Evolutionary conservation across 768 basidiomycete genomes (phyloP).

Genomic region (Pleurotus sapidus): DNA sequence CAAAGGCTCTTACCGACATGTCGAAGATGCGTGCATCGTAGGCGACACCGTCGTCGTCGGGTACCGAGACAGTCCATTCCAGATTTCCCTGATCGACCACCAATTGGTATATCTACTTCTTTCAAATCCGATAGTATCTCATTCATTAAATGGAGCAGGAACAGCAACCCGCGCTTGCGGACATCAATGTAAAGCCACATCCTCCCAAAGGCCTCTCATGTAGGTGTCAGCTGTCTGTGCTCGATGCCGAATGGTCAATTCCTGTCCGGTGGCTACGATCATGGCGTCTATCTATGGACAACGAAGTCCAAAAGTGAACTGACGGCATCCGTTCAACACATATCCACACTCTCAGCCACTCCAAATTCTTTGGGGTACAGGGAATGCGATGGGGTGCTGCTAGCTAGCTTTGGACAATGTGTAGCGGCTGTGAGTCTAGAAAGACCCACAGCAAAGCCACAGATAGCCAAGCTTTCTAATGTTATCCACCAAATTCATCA

Average conservation of each 20-base stretch:
- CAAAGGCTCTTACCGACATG: slow-evolving; percentile 31
- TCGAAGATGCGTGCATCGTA: slow-evolving; percentile 44
- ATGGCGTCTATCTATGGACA: slow-evolving; percentile 38
- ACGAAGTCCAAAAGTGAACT: slow-evolving; percentile 18
- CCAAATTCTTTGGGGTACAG: slow-evolving; percentile 38
- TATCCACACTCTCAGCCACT: slow-evolving; percentile 19
- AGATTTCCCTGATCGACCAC: slow-evolving; percentile 27
- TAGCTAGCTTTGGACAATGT: slow-evolving; percentile 31
- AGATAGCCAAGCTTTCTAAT: slow-evolving; percentile 31
- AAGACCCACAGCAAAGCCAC: slow-evolving; percentile 24
- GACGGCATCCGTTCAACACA: neutral
- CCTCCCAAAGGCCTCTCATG: neutral
- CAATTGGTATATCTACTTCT: neutral
- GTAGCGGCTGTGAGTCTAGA: slow-evolving; percentile 36
- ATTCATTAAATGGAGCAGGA: slow-evolving; percentile 13
- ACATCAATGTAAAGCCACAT: slow-evolving; percentile 30
- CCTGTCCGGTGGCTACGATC: slow-evolving; percentile 48
- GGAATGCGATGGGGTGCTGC: slow-evolving; percentile 22
- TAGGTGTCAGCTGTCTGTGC: slow-evolving; percentile 38
- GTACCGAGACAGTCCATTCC: slow-evolving; percentile 36
- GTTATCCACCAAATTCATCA: slow-evolving; percentile 42
- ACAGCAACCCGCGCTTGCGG: slow-evolving; percentile 23
- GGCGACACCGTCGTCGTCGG: slow-evolving; percentile 40
- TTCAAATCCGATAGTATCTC: neutral
- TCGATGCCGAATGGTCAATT: slow-evolving; percentile 35